phyloP scores from a whole-genome alignment of 2,329 filamentous ascomycete genomes.

The Beauveria sp. region DNA sequence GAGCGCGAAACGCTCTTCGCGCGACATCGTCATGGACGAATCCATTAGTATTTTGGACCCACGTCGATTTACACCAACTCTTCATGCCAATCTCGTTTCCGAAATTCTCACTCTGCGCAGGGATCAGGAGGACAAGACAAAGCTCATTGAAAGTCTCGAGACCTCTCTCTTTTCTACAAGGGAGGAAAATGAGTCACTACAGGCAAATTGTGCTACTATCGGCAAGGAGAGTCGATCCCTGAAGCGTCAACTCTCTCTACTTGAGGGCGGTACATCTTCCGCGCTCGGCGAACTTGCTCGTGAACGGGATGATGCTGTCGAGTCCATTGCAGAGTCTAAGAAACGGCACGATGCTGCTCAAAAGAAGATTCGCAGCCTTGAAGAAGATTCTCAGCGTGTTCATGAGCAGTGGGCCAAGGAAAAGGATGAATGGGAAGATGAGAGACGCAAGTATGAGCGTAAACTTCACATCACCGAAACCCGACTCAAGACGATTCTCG shows the following conservation, averaged over 20 bases:
- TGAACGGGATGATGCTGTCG: constrained; percentile 79
- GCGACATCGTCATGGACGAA: constrained; percentile 58
- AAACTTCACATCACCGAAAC: constrained; percentile 86
- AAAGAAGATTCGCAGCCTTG: constrained; percentile 69
- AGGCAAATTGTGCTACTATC: constrained; percentile 51
- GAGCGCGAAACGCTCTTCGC: constrained; percentile 43
- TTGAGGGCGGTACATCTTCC: constrained; percentile 83
- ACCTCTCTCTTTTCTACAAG: constrained; percentile 61
- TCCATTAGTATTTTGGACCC: constrained; percentile 73
- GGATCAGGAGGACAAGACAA: constrained; percentile 85
- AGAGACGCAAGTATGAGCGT: constrained; percentile 73
- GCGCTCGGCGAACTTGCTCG: constrained; percentile 75
- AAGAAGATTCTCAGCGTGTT: constrained; percentile 73
- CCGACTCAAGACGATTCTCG: constrained; percentile 73
- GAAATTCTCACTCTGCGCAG: constrained; percentile 83
- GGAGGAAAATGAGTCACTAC: constrained; percentile 66
- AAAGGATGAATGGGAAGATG: constrained; percentile 76
- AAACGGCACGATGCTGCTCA: constrained; percentile 70
- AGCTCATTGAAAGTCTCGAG: constrained; percentile 80
- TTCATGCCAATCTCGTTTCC: constrained; percentile 89
- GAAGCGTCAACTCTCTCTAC: constrained; percentile 75
- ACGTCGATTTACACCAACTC: constrained; percentile 84
- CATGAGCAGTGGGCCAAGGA: constrained; percentile 80
- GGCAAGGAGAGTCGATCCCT: constrained; percentile 72
- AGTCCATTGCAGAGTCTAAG: constrained; percentile 62